A percentile compares a stretch with the other conserved stretches of the same genome.
Conservation (phyloP, 2,329 filamentous ascomycete genomes). For the Talaromyces pinophilus region DNA sequence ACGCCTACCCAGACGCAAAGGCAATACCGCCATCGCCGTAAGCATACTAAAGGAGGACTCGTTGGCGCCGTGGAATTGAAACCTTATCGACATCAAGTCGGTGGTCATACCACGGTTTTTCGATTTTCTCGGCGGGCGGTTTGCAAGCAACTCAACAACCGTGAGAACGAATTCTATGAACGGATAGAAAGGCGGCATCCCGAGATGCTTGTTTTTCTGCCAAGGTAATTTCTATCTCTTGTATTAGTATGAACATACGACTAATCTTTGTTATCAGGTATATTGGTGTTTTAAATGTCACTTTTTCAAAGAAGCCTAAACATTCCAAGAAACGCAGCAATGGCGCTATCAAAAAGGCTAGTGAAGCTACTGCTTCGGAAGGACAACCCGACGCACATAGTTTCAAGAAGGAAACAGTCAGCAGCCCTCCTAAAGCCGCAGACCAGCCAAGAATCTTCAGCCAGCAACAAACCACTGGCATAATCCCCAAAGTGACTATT, state of each 20-base stretch:
- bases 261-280: slow-evolving; percentile 60
- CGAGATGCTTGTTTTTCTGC: slow-evolving; percentile 84
- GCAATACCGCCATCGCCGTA: slow-evolving; percentile 30
- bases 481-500: slow-evolving; percentile 86
- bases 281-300: slow-evolving; percentile 95
- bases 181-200: slow-evolving; percentile 89
- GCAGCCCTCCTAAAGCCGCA: slow-evolving; percentile 15
- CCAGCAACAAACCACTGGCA: slow-evolving; percentile 73
- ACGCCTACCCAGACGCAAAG: slow-evolving; percentile 41
- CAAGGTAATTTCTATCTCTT: slow-evolving; percentile 56
- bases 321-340: slow-evolving; percentile 51
- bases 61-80: slow-evolving; percentile 93
- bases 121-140: slow-evolving; percentile 92
- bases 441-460: slow-evolving; percentile 59
- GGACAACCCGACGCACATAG: slow-evolving; percentile 25
- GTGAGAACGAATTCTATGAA: slow-evolving; percentile 98
- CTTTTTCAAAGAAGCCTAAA: slow-evolving; percentile 80
- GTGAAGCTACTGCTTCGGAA: slow-evolving; percentile 23
- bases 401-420: slow-evolving; percentile 11
- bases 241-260: background rate
- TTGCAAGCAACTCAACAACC: slow-evolving; percentile 96
- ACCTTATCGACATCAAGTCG: slow-evolving; percentile 95
- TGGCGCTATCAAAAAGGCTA: slow-evolving; percentile 24
- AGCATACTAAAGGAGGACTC: slow-evolving; percentile 49
- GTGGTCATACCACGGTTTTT: slow-evolving; percentile 94